A percentile compares a stretch with the other conserved stretches of the same genome.
Conservation (phyloP, 2,329 filamentous ascomycete species). For the Ramichloridium luteum region DNA sequence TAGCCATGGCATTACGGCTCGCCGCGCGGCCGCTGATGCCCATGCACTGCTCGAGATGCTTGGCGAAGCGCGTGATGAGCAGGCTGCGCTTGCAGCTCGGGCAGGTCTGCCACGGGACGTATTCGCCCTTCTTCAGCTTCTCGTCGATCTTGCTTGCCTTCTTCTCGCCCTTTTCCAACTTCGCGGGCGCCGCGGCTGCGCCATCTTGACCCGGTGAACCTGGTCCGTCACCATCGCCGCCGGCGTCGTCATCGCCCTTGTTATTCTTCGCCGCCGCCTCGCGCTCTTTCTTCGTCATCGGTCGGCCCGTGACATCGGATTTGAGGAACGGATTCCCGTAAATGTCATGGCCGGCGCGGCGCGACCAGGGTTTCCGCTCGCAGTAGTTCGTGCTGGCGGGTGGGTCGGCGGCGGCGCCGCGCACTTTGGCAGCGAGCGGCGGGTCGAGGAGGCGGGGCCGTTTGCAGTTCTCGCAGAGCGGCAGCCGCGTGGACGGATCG, state of each 20-base stretch:
- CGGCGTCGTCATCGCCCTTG: constrained; percentile 34
- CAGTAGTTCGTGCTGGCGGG: constrained; percentile 50
- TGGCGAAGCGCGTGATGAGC: constrained; percentile 48
- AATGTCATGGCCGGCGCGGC: constrained; percentile 65
- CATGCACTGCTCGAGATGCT: constrained; percentile 50
- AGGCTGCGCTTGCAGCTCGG: constrained; percentile 50
- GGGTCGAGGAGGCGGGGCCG: constrained; percentile 62
- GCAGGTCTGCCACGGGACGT: constrained; percentile 44
- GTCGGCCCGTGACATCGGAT: constrained; percentile 42
- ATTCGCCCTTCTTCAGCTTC: constrained; percentile 39
- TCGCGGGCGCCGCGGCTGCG: constrained; percentile 16
- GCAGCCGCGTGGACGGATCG: constrained; percentile 57
- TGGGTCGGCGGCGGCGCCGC: constrained; percentile 26
- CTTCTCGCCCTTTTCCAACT: constrained; percentile 35
- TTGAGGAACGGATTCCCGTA: constrained; percentile 73
- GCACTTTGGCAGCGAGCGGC: constrained; percentile 39
- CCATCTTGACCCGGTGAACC: constrained; percentile 23
- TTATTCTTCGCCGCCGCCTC: constrained; percentile 46
- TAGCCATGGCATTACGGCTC: constrained; percentile 38
- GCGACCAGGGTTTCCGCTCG: constrained; percentile 66
- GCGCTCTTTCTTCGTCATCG: constrained; percentile 63
- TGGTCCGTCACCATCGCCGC: constrained; percentile 18
- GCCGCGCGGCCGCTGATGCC: constrained; percentile 44
- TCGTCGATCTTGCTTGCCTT: constrained; percentile 29
- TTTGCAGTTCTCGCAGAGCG: constrained; percentile 62